Base-by-base conservation (phyloP, 106 monocot genomes). In the Ottelia alismoides region DNA sequence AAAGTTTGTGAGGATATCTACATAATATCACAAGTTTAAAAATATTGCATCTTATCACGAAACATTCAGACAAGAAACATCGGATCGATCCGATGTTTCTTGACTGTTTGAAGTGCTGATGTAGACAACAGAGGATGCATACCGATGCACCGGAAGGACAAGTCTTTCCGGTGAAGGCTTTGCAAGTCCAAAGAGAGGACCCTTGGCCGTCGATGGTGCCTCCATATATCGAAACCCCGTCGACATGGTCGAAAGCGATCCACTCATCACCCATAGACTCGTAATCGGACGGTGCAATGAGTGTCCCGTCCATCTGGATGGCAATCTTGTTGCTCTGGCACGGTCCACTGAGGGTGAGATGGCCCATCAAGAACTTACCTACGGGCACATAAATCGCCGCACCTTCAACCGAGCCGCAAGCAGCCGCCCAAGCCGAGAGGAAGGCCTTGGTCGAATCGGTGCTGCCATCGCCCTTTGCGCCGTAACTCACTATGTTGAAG, bases 191-290 rank as follows among this genome's bases (percentile, higher is more conserved):
- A n/a, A 79, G 7, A 2, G 62, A 17, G 0, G 26, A 3, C 5
- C 76, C 85, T 32, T 52, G 54, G 12, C 85, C 85, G 51, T 84
- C 84, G 27, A 84, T n/a, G 0, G 26, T 65, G 18, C 84, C 83
- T 12, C 85, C 85, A 18, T 20, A 22, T 28, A 85, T 63, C n/a
- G 65, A 46, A 3, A 85, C 56, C 7, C 73, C 73, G 20, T 64
- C 30, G 16, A 86, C 65, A 5, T 62, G 16, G 2, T 49, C 23
- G 28, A 85, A 70, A 3, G 12, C 19, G 3, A 85, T 57, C 85
- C 85, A 85, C 1, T 57, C 17, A 3, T 19, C 60, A 23, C 23
- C 21, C 19, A 6, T 16, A 0, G 22, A 3, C 23, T 55, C 16
- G 51, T 57, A 69, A 11, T 18, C 44, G 7, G 72, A 25, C 7